These are phyloP conservation scores for Rhizopogon hawkerae DNA, from an alignment of 1,284 basidiomycete species.

Conservation along the genomic window DNA sequence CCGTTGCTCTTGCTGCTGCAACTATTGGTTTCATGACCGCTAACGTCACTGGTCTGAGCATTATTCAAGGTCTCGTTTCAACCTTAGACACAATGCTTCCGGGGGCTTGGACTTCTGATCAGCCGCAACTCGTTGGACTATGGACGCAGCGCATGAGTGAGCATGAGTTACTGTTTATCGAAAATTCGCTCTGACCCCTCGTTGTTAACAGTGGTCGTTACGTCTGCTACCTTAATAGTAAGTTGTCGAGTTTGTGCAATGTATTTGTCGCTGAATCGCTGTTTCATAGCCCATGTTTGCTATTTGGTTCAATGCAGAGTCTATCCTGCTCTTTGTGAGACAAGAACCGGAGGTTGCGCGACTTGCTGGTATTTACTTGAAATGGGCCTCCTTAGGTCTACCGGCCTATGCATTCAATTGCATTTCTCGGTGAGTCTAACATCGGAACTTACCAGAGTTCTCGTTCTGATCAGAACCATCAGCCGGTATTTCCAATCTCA, in stretches of 20 bases:
- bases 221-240: conserved; percentile 51
- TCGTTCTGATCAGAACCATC: conserved; percentile 21
- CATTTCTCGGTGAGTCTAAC: conserved; percentile 45
- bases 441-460: conserved; percentile 17
- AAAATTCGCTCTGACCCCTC: conserved; percentile 40
- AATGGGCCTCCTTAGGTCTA: conserved; percentile 72
- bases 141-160: conserved; percentile 85
- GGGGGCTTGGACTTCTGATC: conserved; percentile 80
- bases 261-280: background rate
- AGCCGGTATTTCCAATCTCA: conserved; percentile 88
- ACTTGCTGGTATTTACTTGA: conserved; percentile 71
- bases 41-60: conserved; percentile 59
- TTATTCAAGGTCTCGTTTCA: conserved; percentile 79
- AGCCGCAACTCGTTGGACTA: conserved; percentile 78
- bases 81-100: conserved; percentile 88
- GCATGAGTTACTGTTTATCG: conserved; percentile 18
- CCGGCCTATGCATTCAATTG: conserved; percentile 82
- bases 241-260: conserved; percentile 19
- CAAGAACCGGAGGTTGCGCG: conserved; percentile 85
- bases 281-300: conserved; percentile 47
- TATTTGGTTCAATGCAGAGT: conserved; percentile 79
- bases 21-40: conserved; percentile 88
- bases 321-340: conserved; percentile 65
- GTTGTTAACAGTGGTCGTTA: conserved; percentile 49
- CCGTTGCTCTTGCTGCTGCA: conserved; percentile 75